Percentiles rank a stretch among this genome's conserved stretches.
Conservation (phyloP, 768 basidiomycete genomes). For the Chalciporus piperatus region DNA sequence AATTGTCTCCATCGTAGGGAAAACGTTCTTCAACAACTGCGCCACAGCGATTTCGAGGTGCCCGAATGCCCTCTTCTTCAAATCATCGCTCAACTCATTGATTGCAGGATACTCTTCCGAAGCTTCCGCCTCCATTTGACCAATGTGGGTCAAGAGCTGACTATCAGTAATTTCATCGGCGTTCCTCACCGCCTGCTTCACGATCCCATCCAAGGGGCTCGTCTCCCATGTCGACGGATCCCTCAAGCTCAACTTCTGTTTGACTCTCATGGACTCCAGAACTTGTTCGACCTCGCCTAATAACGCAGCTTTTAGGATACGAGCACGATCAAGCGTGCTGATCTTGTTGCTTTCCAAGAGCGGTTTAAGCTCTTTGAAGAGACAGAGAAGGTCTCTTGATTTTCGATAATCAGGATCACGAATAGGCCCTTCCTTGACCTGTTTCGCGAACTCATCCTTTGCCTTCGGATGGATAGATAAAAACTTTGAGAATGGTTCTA, state of each 20-base stretch:
- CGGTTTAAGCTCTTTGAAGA: conserved; percentile 2
- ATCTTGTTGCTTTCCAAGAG: background rate
- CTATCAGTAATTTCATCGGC: conserved; percentile 3
- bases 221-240: background rate
- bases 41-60: background rate
- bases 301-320: conserved; percentile 4
- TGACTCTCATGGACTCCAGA: background rate
- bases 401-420: conserved; percentile 3
- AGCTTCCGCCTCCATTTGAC: background rate
- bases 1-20: conserved; percentile 5
- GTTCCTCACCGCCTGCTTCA: conserved; percentile 4
- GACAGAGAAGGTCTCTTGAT: conserved; percentile 15
- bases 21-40: conserved; percentile 9
- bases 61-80: background rate
- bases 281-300: background rate
- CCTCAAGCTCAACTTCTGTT: too few relatives aligned
- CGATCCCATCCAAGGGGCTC: background rate
- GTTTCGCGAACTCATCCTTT: background rate
- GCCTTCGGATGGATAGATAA: conserved; percentile 15
- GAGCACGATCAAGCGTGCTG: background rate
- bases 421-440: conserved; percentile 6
- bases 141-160: conserved; percentile 13
- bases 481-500: conserved; percentile 14
- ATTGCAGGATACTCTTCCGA: background rate
- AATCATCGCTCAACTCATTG: background rate